These are phyloP conservation scores for Mangifera indica DNA, from an alignment of 345 rosid genomes.

Conservation along the genomic window DNA sequence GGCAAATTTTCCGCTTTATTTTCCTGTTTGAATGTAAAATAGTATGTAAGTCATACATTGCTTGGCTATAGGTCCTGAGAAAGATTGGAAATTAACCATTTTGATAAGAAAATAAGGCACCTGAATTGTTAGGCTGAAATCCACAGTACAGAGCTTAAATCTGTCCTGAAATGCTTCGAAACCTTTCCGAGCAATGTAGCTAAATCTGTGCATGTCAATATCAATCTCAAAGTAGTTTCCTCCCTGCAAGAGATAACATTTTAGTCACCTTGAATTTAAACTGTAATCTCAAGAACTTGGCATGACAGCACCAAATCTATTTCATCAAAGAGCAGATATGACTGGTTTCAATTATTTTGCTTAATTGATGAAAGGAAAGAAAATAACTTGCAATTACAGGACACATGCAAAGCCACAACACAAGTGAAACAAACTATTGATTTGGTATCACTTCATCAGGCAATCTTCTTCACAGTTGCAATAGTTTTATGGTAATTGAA, in stretches of 20 bases:
- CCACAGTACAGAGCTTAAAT: slow-evolving; percentile 53
- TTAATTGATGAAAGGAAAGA: not conserved
- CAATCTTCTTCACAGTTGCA: not conserved
- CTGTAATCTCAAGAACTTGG: no score
- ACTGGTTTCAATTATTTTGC: not conserved
- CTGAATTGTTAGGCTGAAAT: slow-evolving; percentile 80
- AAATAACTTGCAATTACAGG: not conserved
- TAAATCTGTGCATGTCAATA: slow-evolving; percentile 70
- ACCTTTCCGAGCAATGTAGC: slow-evolving; percentile 67
- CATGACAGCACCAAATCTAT: no score
- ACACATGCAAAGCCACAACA: not conserved
- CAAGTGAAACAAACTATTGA: not conserved
- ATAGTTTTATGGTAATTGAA: not conserved
- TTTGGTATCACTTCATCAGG: not conserved
- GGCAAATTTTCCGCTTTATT: slow-evolving; percentile 68
- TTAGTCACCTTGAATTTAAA: not conserved
- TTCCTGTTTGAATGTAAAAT: slow-evolving; percentile 42
- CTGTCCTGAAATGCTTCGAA: slow-evolving; percentile 59
- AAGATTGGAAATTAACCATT: not conserved
- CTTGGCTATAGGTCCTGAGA: no score
- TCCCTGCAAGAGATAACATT: slow-evolving; percentile 38
- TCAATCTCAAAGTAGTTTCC: slow-evolving; percentile 79
- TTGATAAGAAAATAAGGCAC: slow-evolving; percentile 24
- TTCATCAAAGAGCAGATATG: no score
- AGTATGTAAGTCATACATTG: not conserved